These are phyloP conservation scores for Ophiocordyceps polyrhachis-furcata DNA, from an alignment of 2,329 filamentous ascomycete species.

Conservation along the genomic window DNA sequence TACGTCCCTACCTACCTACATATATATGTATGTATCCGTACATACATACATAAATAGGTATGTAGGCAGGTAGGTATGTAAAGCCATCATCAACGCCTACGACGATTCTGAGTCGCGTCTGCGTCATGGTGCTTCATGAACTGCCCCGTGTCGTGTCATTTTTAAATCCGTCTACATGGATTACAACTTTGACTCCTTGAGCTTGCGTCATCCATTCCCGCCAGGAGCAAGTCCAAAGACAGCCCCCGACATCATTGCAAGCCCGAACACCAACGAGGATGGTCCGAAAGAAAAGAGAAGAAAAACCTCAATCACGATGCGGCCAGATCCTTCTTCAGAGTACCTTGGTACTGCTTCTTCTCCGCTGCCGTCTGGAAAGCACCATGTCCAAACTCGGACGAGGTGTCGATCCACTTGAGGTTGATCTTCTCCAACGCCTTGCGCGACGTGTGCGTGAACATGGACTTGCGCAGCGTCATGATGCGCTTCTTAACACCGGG, in stretches of 20 bases:
- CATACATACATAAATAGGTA: too few species aligned
- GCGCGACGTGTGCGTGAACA: slow-evolving; percentile 92
- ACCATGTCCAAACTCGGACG: slow-evolving; percentile 99
- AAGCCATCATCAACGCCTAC: too few species aligned
- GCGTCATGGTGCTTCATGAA: too few species aligned
- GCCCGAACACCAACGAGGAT: slow-evolving; percentile 20
- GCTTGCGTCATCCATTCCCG: slow-evolving; percentile 4
- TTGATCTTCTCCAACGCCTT: slow-evolving; percentile 97
- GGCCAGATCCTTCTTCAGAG: slow-evolving; percentile 91
- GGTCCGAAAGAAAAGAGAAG: slow-evolving; percentile 16
- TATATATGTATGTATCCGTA: too few species aligned
- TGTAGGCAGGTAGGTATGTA: too few species aligned
- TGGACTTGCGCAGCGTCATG: slow-evolving; percentile 96
- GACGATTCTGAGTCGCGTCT: too few species aligned
- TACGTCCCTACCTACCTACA: too few species aligned
- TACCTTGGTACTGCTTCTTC: slow-evolving; percentile 96
- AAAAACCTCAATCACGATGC: slow-evolving; percentile 20
- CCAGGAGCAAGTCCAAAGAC: slow-evolving; percentile 15
- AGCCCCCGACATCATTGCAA: slow-evolving; percentile 38
- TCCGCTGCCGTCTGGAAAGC: slow-evolving; percentile 96
- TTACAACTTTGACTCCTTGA: background rate
- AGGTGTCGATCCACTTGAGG: slow-evolving; percentile 99
- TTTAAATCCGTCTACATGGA: background rate
- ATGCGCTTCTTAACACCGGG: slow-evolving; percentile 99
- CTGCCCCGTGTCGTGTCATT: too few species aligned